phyloP scores from a whole-genome alignment of 108 stramenopile genomes.

The Skeletonema marinoi region DNA sequence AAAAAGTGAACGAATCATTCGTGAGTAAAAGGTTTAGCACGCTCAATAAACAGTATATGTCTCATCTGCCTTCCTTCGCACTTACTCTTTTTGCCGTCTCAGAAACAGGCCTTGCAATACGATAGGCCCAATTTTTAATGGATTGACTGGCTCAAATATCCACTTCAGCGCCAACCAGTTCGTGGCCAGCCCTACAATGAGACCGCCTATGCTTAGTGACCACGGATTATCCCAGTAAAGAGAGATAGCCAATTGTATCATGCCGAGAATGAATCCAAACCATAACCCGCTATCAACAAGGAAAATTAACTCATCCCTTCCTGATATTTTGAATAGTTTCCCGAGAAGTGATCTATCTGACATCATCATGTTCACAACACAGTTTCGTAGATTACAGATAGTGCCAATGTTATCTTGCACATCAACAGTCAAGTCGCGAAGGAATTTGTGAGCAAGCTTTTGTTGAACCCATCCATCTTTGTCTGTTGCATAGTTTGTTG shows the following conservation, averaged over 20 bases:
- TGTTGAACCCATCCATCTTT: constrained; percentile 44
- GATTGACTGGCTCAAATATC: constrained; percentile 76
- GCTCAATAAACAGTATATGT: not conserved
- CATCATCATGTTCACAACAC: constrained; percentile 62
- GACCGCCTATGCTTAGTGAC: constrained; percentile 66
- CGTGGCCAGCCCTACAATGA: constrained; percentile 67
- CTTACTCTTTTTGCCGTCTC: constrained; percentile 53
- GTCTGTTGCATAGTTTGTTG: constrained; percentile 36
- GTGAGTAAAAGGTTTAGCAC: not conserved
- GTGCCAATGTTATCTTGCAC: constrained; percentile 52
- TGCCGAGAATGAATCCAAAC: constrained; percentile 67
- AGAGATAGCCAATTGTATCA: constrained; percentile 66
- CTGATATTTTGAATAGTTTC: constrained; percentile 51
- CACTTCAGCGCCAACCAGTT: constrained; percentile 75
- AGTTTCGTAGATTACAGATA: constrained; percentile 49
- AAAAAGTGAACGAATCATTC: not conserved
- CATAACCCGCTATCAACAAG: constrained; percentile 55
- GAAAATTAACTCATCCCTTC: constrained; percentile 52
- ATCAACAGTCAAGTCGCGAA: constrained; percentile 49
- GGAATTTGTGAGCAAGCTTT: constrained; percentile 46
- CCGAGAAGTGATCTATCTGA: constrained; percentile 51
- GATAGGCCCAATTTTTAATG: constrained; percentile 61
- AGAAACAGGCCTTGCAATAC: constrained; percentile 70
- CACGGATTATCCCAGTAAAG: constrained; percentile 75
- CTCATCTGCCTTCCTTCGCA: not conserved